Conservation (phyloP, 2,329 filamentous ascomycete genomes). For the Xylariaceae sp. region DNA sequence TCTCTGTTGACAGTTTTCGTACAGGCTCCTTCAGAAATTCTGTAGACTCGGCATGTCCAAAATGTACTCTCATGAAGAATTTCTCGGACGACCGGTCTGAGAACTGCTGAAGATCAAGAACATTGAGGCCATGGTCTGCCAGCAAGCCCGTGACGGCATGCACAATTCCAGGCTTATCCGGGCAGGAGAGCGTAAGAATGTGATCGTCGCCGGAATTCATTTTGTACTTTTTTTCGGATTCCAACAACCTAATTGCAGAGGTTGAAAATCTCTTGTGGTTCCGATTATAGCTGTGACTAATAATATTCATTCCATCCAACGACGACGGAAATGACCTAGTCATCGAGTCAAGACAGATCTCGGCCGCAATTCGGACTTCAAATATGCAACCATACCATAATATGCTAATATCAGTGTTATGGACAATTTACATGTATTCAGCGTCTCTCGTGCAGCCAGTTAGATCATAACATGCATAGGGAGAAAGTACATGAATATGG, state of each 20-base stretch:
- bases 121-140: constrained; percentile 70
- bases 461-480: too few species aligned
- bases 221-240: constrained; percentile 1
- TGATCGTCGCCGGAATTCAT: constrained; percentile 46
- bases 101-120: constrained; percentile 82
- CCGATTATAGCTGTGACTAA: constrained; percentile 15
- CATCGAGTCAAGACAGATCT: too few species aligned
- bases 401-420: too few species aligned
- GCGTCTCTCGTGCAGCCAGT: too few species aligned
- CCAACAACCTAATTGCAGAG: background rate
- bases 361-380: too few species aligned
- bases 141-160: constrained; percentile 79
- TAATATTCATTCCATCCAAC: background rate
- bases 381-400: too few species aligned
- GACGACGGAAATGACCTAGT: too few species aligned
- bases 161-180: constrained; percentile 80
- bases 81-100: constrained; percentile 68
- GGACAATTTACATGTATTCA: too few species aligned
- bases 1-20: constrained; percentile 55
- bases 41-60: constrained; percentile 56
- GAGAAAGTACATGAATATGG: too few species aligned
- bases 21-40: constrained; percentile 55
- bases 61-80: constrained; percentile 89
- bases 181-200: constrained; percentile 78
- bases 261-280: background rate